These are phyloP conservation scores for Xenoacremonium recifei DNA, from an alignment of 2,329 filamentous ascomycete genomes.

Conservation along the genomic window DNA sequence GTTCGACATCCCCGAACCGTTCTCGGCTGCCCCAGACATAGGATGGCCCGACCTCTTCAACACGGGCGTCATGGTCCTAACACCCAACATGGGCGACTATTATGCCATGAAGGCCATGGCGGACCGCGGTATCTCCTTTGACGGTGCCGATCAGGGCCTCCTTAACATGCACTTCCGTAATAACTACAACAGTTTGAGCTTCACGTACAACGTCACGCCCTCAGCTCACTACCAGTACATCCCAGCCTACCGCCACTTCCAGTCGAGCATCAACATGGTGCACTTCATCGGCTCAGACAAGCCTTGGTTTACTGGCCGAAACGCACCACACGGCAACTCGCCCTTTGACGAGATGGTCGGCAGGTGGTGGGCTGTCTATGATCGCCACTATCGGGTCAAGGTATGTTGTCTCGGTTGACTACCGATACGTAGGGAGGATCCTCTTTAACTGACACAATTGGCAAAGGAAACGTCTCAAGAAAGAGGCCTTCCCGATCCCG, in stretches of 20 bases:
- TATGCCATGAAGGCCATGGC: constrained; percentile 82
- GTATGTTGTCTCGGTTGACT: constrained; percentile 35
- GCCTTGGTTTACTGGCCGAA: constrained; percentile 74
- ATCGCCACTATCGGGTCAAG: constrained; percentile 70
- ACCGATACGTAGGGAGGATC: neutral
- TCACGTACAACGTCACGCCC: constrained; percentile 96
- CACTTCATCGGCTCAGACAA: constrained; percentile 94
- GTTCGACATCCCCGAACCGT: constrained; percentile 62
- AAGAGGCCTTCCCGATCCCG: constrained; percentile 19
- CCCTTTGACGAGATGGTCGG: constrained; percentile 82
- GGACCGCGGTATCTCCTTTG: constrained; percentile 85
- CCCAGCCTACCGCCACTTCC: constrained; percentile 90
- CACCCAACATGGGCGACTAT: constrained; percentile 83
- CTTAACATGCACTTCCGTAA: constrained; percentile 91
- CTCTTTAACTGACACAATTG: constrained; percentile 7
- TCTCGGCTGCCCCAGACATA: constrained; percentile 83
- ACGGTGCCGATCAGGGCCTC: constrained; percentile 93
- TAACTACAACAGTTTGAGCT: constrained; percentile 83
- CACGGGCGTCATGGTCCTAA: constrained; percentile 91
- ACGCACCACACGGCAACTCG: constrained; percentile 50
- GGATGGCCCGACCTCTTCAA: constrained; percentile 99
- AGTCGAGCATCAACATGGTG: constrained; percentile 82
- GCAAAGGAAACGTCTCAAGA: constrained; percentile 17
- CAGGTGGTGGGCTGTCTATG: constrained; percentile 93
- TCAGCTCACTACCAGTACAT: constrained; percentile 97